Evolutionary conservation across 2,329 filamentous ascomycete species (phyloP).

Genomic region (Acarospora socialis): DNA sequence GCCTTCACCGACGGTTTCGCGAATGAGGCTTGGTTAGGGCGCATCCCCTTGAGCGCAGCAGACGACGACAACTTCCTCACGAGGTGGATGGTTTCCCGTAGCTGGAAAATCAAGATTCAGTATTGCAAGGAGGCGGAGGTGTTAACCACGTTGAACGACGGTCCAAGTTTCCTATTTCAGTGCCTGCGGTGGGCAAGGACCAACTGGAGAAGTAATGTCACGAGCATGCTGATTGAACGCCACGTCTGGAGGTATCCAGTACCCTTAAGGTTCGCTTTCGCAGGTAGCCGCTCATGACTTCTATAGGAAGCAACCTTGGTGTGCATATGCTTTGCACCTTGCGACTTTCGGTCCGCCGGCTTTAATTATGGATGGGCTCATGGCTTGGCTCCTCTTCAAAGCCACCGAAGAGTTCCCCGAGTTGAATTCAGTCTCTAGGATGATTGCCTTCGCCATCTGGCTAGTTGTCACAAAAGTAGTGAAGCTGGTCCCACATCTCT

Average conservation of each 20-base stretch:
- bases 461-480: conserved; percentile 42
- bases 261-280: conserved; percentile 8
- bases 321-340: conserved; percentile 3
- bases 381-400: conserved; percentile 4
- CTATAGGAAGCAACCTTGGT: conserved; percentile 8
- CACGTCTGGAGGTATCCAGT: conserved; percentile 1
- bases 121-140: conserved; percentile 34
- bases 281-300: conserved; percentile 4
- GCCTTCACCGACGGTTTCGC: conserved; percentile 32
- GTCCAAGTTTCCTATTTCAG: conserved; percentile 37
- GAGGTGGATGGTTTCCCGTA: conserved; percentile 34
- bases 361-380: conserved; percentile 2
- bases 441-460: conserved; percentile 24
- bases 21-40: conserved; percentile 36
- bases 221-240: conserved; percentile 26
- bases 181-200: conserved; percentile 44
- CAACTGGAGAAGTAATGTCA: conserved; percentile 42
- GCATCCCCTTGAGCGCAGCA: conserved; percentile 37
- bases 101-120: conserved; percentile 43
- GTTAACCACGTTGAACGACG: conserved; percentile 38
- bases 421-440: background rate
- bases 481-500: conserved; percentile 42
- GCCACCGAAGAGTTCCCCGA: background rate
- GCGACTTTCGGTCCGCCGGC: conserved; percentile 2
- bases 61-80: conserved; percentile 48